Evolutionary conservation across 2,329 filamentous ascomycete species (phyloP).

Genomic region (Aspergillus versicolor): DNA sequence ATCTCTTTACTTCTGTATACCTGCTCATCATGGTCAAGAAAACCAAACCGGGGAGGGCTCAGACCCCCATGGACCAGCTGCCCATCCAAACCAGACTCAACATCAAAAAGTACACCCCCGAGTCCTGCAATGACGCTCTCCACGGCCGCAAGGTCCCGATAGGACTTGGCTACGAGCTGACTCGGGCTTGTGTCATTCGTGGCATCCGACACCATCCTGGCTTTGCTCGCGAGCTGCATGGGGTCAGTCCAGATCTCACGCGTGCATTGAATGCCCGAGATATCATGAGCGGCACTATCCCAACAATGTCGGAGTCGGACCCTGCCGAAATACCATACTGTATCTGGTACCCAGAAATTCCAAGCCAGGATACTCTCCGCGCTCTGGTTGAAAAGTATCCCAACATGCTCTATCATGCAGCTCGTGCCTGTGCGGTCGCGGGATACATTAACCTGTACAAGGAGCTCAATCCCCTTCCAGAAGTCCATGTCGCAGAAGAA

Average conservation of each 20-base stretch:
- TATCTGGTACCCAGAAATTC: slow-evolving; percentile 30
- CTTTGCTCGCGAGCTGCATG: neutral
- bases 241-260: neutral
- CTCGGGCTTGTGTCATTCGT: neutral
- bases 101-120: too few relatives aligned
- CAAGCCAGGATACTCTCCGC: slow-evolving; percentile 39
- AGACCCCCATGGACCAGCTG: too few relatives aligned
- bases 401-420: slow-evolving; percentile 24
- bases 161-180: too few relatives aligned
- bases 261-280: slow-evolving; percentile 2
- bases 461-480: slow-evolving; percentile 19
- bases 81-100: too few relatives aligned
- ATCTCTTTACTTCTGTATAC: too few relatives aligned
- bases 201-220: neutral
- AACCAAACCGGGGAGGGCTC: too few relatives aligned
- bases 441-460: slow-evolving; percentile 19
- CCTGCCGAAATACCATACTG: slow-evolving; percentile 1
- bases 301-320: neutral
- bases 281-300: slow-evolving; percentile 6
- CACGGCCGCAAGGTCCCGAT: too few relatives aligned
- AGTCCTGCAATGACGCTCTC: too few relatives aligned
- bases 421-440: slow-evolving; percentile 21
- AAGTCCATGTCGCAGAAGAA: slow-evolving; percentile 23
- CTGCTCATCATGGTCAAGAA: too few relatives aligned
- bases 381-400: slow-evolving; percentile 32